These are phyloP conservation scores for Podospora australis DNA, from an alignment of 495 filamentous ascomycete genomes.

Conservation along the genomic window DNA sequence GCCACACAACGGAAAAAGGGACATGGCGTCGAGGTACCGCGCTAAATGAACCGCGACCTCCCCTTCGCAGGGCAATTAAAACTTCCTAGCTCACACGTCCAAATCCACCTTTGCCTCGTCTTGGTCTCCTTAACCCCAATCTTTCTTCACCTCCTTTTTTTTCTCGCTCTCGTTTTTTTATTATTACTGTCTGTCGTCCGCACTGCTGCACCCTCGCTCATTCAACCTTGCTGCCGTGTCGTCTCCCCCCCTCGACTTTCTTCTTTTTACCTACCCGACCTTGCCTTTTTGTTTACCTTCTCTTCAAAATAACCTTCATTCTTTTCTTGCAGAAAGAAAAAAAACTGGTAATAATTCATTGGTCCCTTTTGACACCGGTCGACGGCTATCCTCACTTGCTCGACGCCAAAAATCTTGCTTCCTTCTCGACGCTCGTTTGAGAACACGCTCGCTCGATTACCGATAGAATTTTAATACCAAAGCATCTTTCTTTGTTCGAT, in stretches of 20 bases:
- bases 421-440: conserved; percentile 25
- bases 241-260: conserved; percentile 6
- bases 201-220: conserved; percentile 20
- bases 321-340: not conserved
- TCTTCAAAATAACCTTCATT: conserved; percentile 12
- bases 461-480: conserved; percentile 25
- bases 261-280: conserved; percentile 16
- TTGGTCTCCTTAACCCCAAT: conserved; percentile 13
- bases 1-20: conserved; percentile 4
- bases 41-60: not conserved
- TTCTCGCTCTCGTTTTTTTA: conserved; percentile 15
- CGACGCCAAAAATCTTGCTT: conserved; percentile 9
- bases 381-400: conserved; percentile 5
- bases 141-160: conserved; percentile 23
- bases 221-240: conserved; percentile 20
- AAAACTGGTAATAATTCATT: not conserved
- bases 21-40: conserved; percentile 8
- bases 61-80: conserved; percentile 25
- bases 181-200: conserved; percentile 13
- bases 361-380: not conserved
- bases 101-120: conserved; percentile 9
- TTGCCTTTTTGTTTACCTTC: conserved; percentile 21
- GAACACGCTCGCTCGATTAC: conserved; percentile 10
- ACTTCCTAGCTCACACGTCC: conserved; percentile 19
- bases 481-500: conserved; percentile 19